Conservation (phyloP, 176 grass and related monocot species). For the Aegilops sharonensis region DNA sequence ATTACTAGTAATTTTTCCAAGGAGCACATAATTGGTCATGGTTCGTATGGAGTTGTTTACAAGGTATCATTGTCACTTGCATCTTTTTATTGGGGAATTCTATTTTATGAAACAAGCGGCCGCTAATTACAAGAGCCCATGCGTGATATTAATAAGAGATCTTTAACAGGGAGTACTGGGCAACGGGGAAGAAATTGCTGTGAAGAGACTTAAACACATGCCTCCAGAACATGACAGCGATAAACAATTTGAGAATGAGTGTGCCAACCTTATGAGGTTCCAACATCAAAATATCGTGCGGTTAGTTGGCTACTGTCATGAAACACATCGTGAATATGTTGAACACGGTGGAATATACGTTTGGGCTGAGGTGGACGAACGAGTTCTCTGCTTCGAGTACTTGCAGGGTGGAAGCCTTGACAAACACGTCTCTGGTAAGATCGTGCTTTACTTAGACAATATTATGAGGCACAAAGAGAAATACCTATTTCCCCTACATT, state of each 20-base stretch:
- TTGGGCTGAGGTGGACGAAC: fast-evolving
- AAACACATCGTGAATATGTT: neutral
- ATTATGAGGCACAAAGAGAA: no score
- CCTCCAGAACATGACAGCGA: neutral
- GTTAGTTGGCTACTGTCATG: neutral
- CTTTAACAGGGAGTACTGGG: neutral
- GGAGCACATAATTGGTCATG: neutral
- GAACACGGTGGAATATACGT: neutral
- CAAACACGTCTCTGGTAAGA: neutral
- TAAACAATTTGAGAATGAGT: neutral
- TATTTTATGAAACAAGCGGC: neutral
- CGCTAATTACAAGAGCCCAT: neutral
- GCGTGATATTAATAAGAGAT: neutral
- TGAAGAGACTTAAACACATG: neutral
- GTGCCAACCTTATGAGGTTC: neutral
- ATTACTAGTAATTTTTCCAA: neutral
- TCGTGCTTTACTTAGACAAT: neutral
- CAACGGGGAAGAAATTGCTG: neutral
- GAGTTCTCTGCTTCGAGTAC: neutral
- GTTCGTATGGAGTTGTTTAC: neutral
- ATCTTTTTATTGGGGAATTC: neutral
- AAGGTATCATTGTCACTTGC: neutral
- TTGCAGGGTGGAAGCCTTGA: neutral
- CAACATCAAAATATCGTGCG: neutral
- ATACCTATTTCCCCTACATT: no score